Evolutionary conservation across 495 filamentous ascomycete species (phyloP).

Genomic region (Cladorrhinum samala): DNA sequence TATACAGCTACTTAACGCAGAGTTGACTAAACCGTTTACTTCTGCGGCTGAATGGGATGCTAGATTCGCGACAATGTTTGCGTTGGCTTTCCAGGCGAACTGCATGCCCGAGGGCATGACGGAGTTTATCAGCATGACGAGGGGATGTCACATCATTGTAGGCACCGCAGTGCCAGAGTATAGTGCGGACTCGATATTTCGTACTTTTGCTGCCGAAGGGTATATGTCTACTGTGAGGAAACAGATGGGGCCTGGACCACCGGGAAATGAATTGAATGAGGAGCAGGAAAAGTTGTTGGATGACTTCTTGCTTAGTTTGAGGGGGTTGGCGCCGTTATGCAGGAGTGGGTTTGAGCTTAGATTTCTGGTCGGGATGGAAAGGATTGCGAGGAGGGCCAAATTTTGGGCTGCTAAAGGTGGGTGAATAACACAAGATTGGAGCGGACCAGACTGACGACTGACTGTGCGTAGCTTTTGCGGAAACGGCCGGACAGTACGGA

Average conservation of each 20-base stretch:
- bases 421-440: too few species aligned
- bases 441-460: too few species aligned
- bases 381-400: constrained; percentile 12
- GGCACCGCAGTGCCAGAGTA: constrained; percentile 24
- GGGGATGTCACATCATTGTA: constrained; percentile 45
- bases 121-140: constrained; percentile 51
- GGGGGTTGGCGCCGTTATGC: constrained; percentile 21
- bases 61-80: constrained; percentile 44
- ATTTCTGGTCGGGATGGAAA: constrained; percentile 23
- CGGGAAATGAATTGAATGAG: constrained; percentile 8
- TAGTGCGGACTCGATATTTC: constrained; percentile 38
- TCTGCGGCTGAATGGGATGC: constrained; percentile 38
- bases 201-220: constrained; percentile 24
- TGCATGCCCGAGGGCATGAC: constrained; percentile 48
- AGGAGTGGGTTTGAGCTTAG: constrained; percentile 18
- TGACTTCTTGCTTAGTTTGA: constrained; percentile 26
- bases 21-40: constrained; percentile 27
- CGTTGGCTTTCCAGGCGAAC: constrained; percentile 48
- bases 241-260: background rate
- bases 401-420: constrained; percentile 21
- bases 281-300: constrained; percentile 19
- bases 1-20: constrained; percentile 38
- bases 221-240: constrained; percentile 16
- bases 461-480: constrained; percentile 21
- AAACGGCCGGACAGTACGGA: constrained; percentile 14